Evolutionary conservation across 306 rosid genomes (phyloP).

Genomic region (Cucumis cinereus): DNA sequence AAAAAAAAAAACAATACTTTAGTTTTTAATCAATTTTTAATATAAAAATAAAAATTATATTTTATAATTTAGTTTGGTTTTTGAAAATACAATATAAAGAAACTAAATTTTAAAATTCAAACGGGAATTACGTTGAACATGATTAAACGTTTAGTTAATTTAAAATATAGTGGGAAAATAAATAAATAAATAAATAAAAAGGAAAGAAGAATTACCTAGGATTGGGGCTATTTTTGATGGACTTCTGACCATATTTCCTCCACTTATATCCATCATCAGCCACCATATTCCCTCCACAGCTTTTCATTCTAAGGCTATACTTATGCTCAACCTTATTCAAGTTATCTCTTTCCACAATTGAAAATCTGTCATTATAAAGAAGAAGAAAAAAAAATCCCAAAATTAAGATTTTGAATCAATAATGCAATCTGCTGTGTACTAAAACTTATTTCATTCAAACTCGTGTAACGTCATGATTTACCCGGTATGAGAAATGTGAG

Average conservation of each 20-base stretch:
- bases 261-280: slow-evolving; percentile 89
- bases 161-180: too few relatives aligned
- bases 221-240: slow-evolving; percentile 77
- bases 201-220: slow-evolving; percentile 48
- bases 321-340: slow-evolving; percentile 63
- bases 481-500: slow-evolving; percentile 18
- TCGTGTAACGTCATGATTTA: neutral
- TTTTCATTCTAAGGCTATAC: slow-evolving; percentile 71
- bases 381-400: neutral
- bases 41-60: too few relatives aligned
- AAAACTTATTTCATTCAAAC: neutral
- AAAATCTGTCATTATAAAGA: slow-evolving; percentile 25
- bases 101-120: too few relatives aligned
- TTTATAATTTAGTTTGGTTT: too few relatives aligned
- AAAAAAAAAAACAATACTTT: too few relatives aligned
- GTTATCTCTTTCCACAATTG: slow-evolving; percentile 47
- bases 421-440: too few relatives aligned
- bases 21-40: too few relatives aligned
- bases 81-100: too few relatives aligned
- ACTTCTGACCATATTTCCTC: slow-evolving; percentile 92
- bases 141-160: too few relatives aligned
- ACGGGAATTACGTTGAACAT: too few relatives aligned
- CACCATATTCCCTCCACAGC: slow-evolving; percentile 70
- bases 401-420: neutral
- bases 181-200: neutral